Base-by-base conservation (phyloP, 805 yeast genomes). In the Zygosaccharomyces pseudorouxii region DNA sequence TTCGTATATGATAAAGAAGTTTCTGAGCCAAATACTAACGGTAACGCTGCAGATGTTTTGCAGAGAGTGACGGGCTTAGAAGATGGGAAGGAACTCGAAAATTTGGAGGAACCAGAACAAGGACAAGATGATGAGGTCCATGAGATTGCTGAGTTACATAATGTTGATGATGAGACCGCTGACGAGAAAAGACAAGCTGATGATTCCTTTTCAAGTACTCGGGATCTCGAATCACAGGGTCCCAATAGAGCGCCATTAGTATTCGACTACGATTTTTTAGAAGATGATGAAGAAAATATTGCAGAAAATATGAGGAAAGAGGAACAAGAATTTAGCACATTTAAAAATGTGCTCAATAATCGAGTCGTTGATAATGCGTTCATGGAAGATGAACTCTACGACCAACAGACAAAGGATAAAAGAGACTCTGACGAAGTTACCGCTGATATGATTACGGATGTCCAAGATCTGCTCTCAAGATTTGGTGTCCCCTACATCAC, bases 401-500 rank as follows among this genome's bases (percentile, higher is more conserved):
- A 80, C 45, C 80, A 83, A 58, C 76, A 80, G 35, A 77, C 73
- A 33, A 81, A 79, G 53, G 88, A 86, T 28, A 78, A 81, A 49
- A 75, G 98, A 56, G 97, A 92, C 64, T 80, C 97, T 0, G 98
- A 93, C 60, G 95, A 86, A 57, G 97, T 92, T 0, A 86, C 96
- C 0, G 77, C 79, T 5, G 78, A 78, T 1, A 93, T 93, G 97
- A 78, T 92, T 20, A 73, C 75, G 33, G 98, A 93, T 62, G 93
- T 95, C 16, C 97, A 93, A 67, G 96, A 89, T 53, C 71, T 93
- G 37, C 71, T 93, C 7, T 78, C 85, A 25, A 69, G 92, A 46
- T 93, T 93, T 72, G 99, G 99, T 1, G 86, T 93, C 4, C 99
- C 99, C 0, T 93, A 80, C 56, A 77, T 93, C 8, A 87, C 96